phyloP scores from a whole-genome alignment of 225 moss, liverwort and hornwort genomes.

The Climacium dendroides region DNA sequence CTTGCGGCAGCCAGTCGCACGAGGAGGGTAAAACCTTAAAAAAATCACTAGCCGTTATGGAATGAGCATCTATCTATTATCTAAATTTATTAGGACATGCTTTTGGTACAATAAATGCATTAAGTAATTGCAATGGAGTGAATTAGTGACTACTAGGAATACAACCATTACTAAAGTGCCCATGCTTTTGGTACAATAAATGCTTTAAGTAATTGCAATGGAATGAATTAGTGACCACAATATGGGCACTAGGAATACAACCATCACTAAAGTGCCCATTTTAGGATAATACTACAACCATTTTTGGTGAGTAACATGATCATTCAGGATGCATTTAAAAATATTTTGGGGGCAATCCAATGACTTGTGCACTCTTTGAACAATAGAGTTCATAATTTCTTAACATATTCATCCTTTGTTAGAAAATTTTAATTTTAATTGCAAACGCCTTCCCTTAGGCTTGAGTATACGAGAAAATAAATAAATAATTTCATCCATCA shows the following conservation, averaged over 20 bases:
- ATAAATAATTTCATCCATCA: neutral
- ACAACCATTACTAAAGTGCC: no score
- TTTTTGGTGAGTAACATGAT: neutral
- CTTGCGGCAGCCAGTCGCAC: no score
- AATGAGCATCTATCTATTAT: neutral
- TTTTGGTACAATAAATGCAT: neutral
- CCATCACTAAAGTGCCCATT: neutral
- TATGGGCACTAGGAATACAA: no score
- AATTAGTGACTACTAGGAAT: neutral
- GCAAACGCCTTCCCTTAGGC: neutral
- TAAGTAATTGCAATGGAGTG: neutral
- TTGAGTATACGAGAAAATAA: neutral
- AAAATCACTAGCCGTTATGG: no score
- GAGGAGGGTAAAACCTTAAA: no score
- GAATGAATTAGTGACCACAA: no score
- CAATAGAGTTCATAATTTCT: neutral
- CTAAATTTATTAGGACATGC: neutral
- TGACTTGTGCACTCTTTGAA: neutral
- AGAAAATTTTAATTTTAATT: neutral
- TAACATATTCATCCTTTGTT: neutral
- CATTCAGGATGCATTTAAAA: neutral
- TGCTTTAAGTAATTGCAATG: no score
- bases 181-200: no score
- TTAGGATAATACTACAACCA: neutral
- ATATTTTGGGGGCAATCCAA: neutral